Base-by-base conservation (phyloP, 768 basidiomycete genomes). In the Kwoniella heveanensis region DNA sequence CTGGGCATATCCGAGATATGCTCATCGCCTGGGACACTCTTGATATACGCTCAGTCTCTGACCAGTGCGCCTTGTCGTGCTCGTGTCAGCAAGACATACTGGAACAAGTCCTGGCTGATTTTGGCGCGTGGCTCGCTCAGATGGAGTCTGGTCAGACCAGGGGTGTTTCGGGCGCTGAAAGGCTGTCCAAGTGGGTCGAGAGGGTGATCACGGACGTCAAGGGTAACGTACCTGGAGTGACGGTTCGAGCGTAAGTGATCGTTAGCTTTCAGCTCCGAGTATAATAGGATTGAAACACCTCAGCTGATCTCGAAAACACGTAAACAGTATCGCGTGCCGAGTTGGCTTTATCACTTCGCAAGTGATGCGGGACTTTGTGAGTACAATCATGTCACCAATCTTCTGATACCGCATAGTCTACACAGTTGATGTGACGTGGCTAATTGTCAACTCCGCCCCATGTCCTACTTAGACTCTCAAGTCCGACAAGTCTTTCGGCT, bases 81-180 rank as follows among this genome's bases (percentile, higher is more conserved):
- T 57, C 60, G 53, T 59, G 65, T 64, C 63, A 70, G 36, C 73
- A 92, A 90, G 90, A 91, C 87, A 90, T 92, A 69, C 83, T 95
- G 54, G 91, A 94, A 77, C 85, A 87, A 59, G 83, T 96, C 0
- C 32, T 72, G 36, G 44, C 32, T 5, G 65, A 64, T 21, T 72
- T 72, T 29, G 57, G 59, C 3, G 22, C 37, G 2, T 71, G 70
- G 68, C 58, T 74, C n/a, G 49, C 22, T 8, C 58, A 65, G 7
- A 32, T 55, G 17, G 55, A 49, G 30, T 21, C 32, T 25, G 12
- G 25, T 1, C 52, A 52, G 10, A 21, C 39, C 2, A 46, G 58
- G 15, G 62, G 50, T 9, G 44, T 44, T 44, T 44, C 39, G 15
- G 61, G 63, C 4, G 56, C 71, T 8, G 57, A 63, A 21, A 51